Evolutionary conservation across 2,329 filamentous ascomycete species (phyloP), one percentile per base, ranked within the genome.

Genomic region (Boeremia exigua): DNA sequence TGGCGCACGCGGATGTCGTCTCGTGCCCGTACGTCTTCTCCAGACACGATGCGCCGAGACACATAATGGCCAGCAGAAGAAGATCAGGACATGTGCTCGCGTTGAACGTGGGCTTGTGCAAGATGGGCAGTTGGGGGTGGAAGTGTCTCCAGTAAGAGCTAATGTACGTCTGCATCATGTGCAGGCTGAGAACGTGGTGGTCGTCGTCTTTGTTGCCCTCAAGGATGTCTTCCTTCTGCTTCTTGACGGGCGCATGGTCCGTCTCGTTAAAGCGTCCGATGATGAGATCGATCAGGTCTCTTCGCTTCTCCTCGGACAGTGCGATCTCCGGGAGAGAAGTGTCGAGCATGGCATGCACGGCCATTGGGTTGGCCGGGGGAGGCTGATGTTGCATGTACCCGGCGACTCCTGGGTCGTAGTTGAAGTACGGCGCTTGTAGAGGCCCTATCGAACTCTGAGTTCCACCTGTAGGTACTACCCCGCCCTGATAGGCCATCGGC

Each of bases 121-220:
- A 81, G 56, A 99, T 96, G 1, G 95, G 95, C 60, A 98, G 83
- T 73, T 98, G 95, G 49, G 93, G 89, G 74, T 95, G 96, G 69
- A 97, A 96, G 74, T 97, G 90, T 48, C 90, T 83, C 95, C 95
- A 99, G 75, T 96, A 99, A 2, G 92, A 96, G 10, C 88, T 71
- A 55, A 76, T 92, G 70, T 97, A 98, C 3, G 88, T 89, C 76
- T 97, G 92, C 90, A 98, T 96, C 91, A 96, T 97, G 67, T 89
- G 87, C 67, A 93, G 82, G 74, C 94, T 96, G 59, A 98, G 79
- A 5, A 86, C 82, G 66, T 88, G 86, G 27, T 76, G 75, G 39
- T 84, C 79, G 43, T 81, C 79, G 51, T 87, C 85, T 48, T 89
- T 85, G 68, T 96, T 87, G 12, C 93, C 94, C 27, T 92, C 87